Conservation (phyloP, 2,329 filamentous ascomycete genomes). For the Pochonia chlamydosporia region DNA sequence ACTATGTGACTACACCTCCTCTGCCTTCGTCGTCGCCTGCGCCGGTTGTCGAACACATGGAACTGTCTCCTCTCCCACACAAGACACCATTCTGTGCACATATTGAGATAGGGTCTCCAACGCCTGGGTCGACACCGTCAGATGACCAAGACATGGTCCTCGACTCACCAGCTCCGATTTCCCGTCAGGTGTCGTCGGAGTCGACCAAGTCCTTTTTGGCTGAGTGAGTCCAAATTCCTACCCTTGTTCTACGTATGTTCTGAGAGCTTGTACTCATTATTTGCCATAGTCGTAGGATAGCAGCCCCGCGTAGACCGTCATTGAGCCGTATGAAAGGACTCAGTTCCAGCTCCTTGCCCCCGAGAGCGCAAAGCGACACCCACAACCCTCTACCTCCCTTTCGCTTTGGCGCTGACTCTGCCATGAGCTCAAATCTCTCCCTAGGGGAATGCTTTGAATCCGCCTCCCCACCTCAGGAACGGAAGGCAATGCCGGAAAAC, state of each 20-base stretch:
- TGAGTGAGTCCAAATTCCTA: constrained; percentile 41
- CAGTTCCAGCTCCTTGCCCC: constrained; percentile 60
- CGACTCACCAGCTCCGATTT: constrained; percentile 49
- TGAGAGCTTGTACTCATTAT: constrained; percentile 17
- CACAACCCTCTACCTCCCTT: constrained; percentile 60
- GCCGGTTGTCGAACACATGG: constrained; percentile 71
- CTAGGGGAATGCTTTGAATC: constrained; percentile 73
- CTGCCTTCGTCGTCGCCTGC: constrained; percentile 77
- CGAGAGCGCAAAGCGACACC: constrained; percentile 55
- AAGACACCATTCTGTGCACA: constrained; percentile 65
- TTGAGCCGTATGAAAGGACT: constrained; percentile 69
- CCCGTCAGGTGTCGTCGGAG: constrained; percentile 42
- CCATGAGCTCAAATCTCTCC: constrained; percentile 44
- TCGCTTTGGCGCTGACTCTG: constrained; percentile 54
- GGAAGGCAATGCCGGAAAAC: constrained; percentile 53
- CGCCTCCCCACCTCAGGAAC: constrained; percentile 68
- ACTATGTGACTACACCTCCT: constrained; percentile 77
- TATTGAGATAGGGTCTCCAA: constrained; percentile 67
- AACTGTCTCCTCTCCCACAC: constrained; percentile 88
- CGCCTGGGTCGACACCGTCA: constrained; percentile 48
- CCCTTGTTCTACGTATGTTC: not conserved
- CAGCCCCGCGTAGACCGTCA: constrained; percentile 66
- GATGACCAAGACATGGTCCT: constrained; percentile 41
- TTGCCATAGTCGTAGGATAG: constrained; percentile 54
- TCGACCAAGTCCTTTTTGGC: constrained; percentile 40